These are phyloP conservation scores for Exophiala bonariae DNA, from an alignment of 2,329 filamentous ascomycete genomes.

Conservation along the genomic window DNA sequence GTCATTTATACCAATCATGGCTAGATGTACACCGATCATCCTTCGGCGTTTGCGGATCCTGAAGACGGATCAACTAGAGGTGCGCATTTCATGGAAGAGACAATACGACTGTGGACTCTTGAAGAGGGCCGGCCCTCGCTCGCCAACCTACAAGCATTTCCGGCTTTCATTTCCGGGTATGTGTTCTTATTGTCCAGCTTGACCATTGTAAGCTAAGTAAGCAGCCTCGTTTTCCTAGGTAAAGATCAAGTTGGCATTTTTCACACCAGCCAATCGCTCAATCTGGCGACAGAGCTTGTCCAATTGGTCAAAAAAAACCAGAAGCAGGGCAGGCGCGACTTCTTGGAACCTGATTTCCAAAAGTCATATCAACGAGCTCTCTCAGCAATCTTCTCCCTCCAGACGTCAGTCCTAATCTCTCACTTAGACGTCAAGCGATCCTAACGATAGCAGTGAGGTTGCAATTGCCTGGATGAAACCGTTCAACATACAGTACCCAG, in stretches of 20 bases:
- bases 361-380: neutral
- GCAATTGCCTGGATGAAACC: neutral
- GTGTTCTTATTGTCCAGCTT: no score
- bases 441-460: neutral
- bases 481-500: no score
- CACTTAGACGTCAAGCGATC: neutral
- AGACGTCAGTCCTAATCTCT: neutral
- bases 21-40: constrained; percentile 37
- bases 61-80: constrained; percentile 33
- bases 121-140: constrained; percentile 35
- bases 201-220: neutral
- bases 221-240: neutral
- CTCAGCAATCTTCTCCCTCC: neutral
- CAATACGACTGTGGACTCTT: constrained; percentile 34
- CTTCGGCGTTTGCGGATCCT: constrained; percentile 30
- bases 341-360: neutral
- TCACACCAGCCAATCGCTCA: neutral
- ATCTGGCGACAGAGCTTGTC: neutral
- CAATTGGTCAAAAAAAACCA: neutral
- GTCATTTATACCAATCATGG: constrained; percentile 11
- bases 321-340: no score
- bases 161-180: neutral
- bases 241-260: neutral
- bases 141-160: constrained; percentile 33
- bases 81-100: constrained; percentile 34